Conservation (phyloP, 139 green algal species). For the Prasinococcaceae sp. region DNA sequence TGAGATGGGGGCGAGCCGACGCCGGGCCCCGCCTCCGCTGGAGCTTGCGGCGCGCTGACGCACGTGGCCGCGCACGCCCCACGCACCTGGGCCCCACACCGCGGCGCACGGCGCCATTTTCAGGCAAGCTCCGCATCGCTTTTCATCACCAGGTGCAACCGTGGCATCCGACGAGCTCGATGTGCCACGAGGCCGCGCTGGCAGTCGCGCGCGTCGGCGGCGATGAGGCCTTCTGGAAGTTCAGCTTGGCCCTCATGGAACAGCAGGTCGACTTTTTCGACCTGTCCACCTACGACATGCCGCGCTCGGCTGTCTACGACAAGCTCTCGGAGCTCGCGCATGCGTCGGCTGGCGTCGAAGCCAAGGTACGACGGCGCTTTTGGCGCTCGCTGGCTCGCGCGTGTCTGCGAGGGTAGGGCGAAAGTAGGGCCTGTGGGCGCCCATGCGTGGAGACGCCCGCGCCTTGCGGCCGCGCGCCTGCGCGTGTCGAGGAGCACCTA, state of each 20-base stretch:
- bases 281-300: conserved; percentile 4
- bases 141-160: conserved; percentile 18
- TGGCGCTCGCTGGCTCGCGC: no score
- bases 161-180: conserved; percentile 6
- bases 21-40: no score
- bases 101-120: no score
- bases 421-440: no score
- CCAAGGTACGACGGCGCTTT: no score
- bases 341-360: neutral
- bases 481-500: neutral
- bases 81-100: no score
- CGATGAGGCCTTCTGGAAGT: conserved; percentile 13
- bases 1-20: no score
- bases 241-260: conserved; percentile 6
- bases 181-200: conserved; percentile 13
- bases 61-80: no score
- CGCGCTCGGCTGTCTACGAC: neutral
- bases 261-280: neutral
- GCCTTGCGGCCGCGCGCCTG: neutral
- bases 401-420: no score
- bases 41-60: no score
- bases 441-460: no score
- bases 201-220: neutral
- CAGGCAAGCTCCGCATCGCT: neutral
- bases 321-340: neutral